phyloP scores from a whole-genome alignment of 306 rosid species.

The Lathyrus sativus region DNA sequence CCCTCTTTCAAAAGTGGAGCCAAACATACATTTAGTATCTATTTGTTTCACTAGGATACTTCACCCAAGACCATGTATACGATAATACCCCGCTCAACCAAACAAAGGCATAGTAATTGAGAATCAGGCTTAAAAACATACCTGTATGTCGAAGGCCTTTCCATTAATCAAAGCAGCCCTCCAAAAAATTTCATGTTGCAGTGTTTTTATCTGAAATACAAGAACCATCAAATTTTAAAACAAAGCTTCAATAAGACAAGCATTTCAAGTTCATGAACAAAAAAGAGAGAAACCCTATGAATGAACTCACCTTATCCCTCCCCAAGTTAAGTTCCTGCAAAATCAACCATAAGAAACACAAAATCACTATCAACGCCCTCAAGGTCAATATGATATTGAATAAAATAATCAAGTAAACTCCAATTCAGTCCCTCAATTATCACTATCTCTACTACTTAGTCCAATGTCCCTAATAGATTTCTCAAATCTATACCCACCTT shows the following conservation, averaged over 20 bases:
- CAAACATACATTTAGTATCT: no score
- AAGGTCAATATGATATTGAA: neutral
- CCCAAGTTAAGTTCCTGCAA: constrained; percentile 80
- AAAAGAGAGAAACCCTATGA: neutral
- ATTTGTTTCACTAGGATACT: no score
- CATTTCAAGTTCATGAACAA: neutral
- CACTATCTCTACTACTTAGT: neutral
- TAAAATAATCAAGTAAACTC: neutral
- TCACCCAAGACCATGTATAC: no score
- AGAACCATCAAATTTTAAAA: constrained; percentile 6
- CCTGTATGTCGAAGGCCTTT: constrained; percentile 48
- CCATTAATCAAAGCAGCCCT: constrained; percentile 69
- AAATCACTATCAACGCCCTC: constrained; percentile 2
- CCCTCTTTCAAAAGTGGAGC: no score
- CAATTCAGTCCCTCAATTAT: neutral
- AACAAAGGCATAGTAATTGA: neutral
- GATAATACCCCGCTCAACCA: no score
- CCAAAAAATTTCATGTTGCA: constrained; percentile 75
- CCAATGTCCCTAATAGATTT: neutral
- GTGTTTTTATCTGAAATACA: constrained; percentile 58
- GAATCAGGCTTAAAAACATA: constrained; percentile 30
- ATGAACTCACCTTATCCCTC: constrained; percentile 66
- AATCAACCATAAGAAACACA: constrained; percentile 24
- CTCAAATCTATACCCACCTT: neutral
- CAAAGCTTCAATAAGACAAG: neutral